Base-by-base conservation (phyloP, 2,329 filamentous ascomycete genomes). In the Annulohypoxylon truncatum region DNA sequence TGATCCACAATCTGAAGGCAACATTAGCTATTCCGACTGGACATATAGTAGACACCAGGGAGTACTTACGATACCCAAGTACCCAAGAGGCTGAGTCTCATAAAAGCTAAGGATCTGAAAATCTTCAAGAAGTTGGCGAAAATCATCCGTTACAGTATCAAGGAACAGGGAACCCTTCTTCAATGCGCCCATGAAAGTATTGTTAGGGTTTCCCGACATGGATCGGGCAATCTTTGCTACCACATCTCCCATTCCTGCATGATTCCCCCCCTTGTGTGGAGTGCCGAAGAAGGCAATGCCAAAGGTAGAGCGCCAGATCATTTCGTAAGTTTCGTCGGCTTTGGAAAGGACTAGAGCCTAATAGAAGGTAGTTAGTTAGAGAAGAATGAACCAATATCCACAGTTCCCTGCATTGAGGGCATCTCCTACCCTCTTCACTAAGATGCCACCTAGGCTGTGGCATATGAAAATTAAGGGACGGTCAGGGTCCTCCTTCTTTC, bases 391-490 rank as follows among this genome's bases (percentile, higher is more conserved):
- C 6, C 26, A 12, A 3, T 12, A 6, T 13, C 15, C 10, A 6
- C 15, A 7, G 24, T 20, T 6, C 26, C 12, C n/a, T 7, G 12
- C 3, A n/a, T 31, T 7, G n/a, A 6, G 20, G 28, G 31, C 9
- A 35, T 38, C 10, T 29, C 62, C 42, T 60, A 66, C 66, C 18
- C 58, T 40, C 26, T 68, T 68, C 2, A 66, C 66, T 2, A 68
- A 31, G 12, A 68, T 38, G 1, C 62, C 61, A 13, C 66, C 66
- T 24, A 68, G 28, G 20, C 66, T 68, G 47, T 68, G 66, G 13
- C 62, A 66, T 55, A 68, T 60, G 26, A 68, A 66, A n/a, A 68
- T 66, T n/a, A 66, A 60, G 4, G 66, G 66, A 3, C 66, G 62
- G 26, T 38, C 5, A n/a, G 50, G 58, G 7, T 61, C 33, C 6